Conservation (phyloP, 108 stramenopile species). For the Pseudonitzschia delicatissima region DNA sequence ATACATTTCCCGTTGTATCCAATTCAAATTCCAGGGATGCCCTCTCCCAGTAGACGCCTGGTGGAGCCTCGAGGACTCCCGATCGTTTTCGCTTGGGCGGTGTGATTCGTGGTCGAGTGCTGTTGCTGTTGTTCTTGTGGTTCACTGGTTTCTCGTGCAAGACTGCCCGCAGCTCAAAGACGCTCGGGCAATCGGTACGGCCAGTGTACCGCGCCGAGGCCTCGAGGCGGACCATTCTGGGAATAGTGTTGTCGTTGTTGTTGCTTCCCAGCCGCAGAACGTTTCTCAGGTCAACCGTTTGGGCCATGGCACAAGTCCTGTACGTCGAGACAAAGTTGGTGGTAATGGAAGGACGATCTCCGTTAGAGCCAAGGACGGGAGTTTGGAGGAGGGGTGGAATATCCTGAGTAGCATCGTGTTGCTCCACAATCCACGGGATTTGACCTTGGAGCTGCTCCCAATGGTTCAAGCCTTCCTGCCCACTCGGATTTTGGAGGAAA, state of each 20-base stretch:
- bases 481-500: slow-evolving; percentile 61
- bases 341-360: slow-evolving; percentile 36
- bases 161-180: slow-evolving; percentile 46
- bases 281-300: slow-evolving; percentile 29
- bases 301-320: slow-evolving; percentile 47
- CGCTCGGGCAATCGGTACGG: slow-evolving; percentile 64
- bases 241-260: neutral
- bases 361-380: slow-evolving; percentile 28
- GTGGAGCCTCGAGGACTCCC: slow-evolving; percentile 41
- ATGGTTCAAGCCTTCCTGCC: slow-evolving; percentile 36
- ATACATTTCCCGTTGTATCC: neutral
- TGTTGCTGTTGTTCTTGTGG: neutral
- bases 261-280: neutral
- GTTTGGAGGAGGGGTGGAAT: neutral
- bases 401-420: neutral
- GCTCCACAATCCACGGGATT: neutral
- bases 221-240: slow-evolving; percentile 24
- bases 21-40: slow-evolving; percentile 27
- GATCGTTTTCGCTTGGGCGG: slow-evolving; percentile 17
- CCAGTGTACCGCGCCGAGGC: slow-evolving; percentile 64
- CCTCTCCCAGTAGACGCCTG: slow-evolving; percentile 54
- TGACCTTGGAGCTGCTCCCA: slow-evolving; percentile 35
- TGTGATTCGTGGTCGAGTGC: neutral
- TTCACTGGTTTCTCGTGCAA: too few relatives aligned
- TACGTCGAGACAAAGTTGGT: slow-evolving; percentile 64